phyloP scores from a whole-genome alignment of 768 basidiomycete species.

The Lactarius sanguifluus region DNA sequence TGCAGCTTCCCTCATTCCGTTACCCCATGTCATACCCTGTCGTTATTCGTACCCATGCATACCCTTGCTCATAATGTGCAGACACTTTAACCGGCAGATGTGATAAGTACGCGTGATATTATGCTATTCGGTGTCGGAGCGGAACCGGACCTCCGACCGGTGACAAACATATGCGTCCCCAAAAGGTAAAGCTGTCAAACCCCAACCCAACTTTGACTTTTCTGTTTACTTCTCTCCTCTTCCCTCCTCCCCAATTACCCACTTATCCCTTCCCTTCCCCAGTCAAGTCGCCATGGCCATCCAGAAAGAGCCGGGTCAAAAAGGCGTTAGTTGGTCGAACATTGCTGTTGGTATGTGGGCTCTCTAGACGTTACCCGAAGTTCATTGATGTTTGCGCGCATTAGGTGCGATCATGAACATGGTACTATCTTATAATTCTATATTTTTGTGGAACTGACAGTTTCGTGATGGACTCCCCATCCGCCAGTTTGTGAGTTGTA shows the following conservation, averaged over 20 bases:
- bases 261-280: slow-evolving; percentile 26
- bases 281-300: slow-evolving; percentile 60
- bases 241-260: slow-evolving; percentile 23
- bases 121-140: background rate
- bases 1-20: slow-evolving; percentile 20
- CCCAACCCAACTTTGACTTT: background rate
- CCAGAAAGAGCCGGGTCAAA: slow-evolving; percentile 84
- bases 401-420: slow-evolving; percentile 98
- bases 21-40: slow-evolving; percentile 29
- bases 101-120: background rate
- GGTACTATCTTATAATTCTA: slow-evolving; percentile 48
- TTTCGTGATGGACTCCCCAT: slow-evolving; percentile 13
- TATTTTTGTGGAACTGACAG: slow-evolving; percentile 1
- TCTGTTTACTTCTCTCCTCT: slow-evolving; percentile 3
- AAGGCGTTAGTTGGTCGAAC: slow-evolving; percentile 91
- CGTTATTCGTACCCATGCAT: slow-evolving; percentile 29
- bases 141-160: slow-evolving; percentile 14
- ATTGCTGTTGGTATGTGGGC: slow-evolving; percentile 83
- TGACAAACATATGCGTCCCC: slow-evolving; percentile 15
- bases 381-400: background rate
- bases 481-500: slow-evolving; percentile 39
- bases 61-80: slow-evolving; percentile 20
- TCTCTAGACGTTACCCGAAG: background rate
- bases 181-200: background rate
- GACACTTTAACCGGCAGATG: background rate